Evolutionary conservation across 2,329 filamentous ascomycete genomes (phyloP), one percentile per base, ranked within the genome.

Genomic region (Neofusicoccum sp.): DNA sequence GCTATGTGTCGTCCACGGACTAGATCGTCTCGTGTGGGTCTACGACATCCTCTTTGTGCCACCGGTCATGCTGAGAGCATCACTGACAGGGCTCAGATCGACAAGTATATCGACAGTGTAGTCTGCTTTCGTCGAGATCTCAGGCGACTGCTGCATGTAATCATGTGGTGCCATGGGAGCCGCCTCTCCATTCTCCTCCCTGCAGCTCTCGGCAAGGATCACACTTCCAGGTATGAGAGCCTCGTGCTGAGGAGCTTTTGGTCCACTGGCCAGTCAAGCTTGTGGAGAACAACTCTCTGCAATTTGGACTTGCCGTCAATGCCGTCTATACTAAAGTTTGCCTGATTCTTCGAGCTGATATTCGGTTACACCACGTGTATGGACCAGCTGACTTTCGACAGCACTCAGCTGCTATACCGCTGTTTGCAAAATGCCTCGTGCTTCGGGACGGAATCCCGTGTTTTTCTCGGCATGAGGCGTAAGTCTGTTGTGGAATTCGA

Each of bases 141-240:
- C 39, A 34, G 29, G 14, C n/a, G 39, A 8, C 29, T 58, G n/a
- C 54, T 58, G 54, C 54, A 58, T 28, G 31, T 45, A 39, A 58
- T 58, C 54, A 44, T 58, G 41, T 31, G 44, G 54, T 58, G 31
- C 29, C 39, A 58, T 50, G 31, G 28, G 54, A 58, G 54, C 39
- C 54, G 39, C 54, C 31, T 58, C 14, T 9, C 8, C 9, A 34
- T 36, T 50, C n/a, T 28, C n/a, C 29, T 12, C 16, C n/a, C 29
- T 41, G 39, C 54, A 44, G 54, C 39, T 8, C 12, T 29, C 54
- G 41, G 29, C 4, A 36, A 34, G 29, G 29, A 33, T 14, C 28
- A 8, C 29, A 36, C 28, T 29, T n/a, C 34, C 29, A 37, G 9
- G 5, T 45, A 45, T 58, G 54, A 58, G 14, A 58, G 31, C 39